phyloP scores from a whole-genome alignment of 2,329 filamentous ascomycete species.

The Fusarium subtropicale region DNA sequence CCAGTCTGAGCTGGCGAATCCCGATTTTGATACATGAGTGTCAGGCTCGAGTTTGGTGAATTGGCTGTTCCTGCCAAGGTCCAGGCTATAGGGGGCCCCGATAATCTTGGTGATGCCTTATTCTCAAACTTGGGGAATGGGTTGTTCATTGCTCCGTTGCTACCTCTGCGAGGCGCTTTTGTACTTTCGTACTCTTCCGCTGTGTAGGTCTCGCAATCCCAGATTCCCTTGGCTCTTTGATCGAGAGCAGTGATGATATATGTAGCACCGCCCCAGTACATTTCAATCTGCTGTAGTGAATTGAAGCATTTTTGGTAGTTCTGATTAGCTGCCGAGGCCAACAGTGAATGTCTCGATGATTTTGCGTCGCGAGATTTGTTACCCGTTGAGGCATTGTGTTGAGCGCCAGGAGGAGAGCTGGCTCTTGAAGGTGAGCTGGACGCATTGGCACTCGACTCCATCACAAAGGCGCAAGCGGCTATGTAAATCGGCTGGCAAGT shows the following conservation, averaged over 20 bases:
- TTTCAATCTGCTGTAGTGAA: constrained; percentile 81
- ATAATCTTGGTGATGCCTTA: constrained; percentile 61
- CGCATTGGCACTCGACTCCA: constrained; percentile 80
- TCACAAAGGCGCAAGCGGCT: constrained; percentile 87
- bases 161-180: constrained; percentile 63
- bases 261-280: constrained; percentile 86
- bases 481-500: constrained; percentile 93
- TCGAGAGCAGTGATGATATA: constrained; percentile 89
- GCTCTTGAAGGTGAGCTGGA: constrained; percentile 70
- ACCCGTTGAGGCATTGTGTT: constrained; percentile 6
- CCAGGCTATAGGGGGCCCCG: constrained; percentile 75
- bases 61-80: constrained; percentile 89
- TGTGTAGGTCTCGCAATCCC: constrained; percentile 76
- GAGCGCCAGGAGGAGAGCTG: constrained; percentile 58
- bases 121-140: constrained; percentile 60
- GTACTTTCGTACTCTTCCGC: constrained; percentile 82
- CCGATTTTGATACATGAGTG: constrained; percentile 77
- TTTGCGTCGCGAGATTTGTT: constrained; percentile 49
- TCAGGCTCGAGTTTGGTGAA: constrained; percentile 84
- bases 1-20: constrained; percentile 20
- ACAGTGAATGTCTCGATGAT: constrained; percentile 75
- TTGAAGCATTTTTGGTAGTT: constrained; percentile 91
- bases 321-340: constrained; percentile 84
- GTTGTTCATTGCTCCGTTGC: constrained; percentile 50
- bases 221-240: constrained; percentile 88